Evolutionary conservation across 345 rosid species (phyloP), one percentile per base, ranked within the genome.

Genomic region (Stellera chamaejasme): DNA sequence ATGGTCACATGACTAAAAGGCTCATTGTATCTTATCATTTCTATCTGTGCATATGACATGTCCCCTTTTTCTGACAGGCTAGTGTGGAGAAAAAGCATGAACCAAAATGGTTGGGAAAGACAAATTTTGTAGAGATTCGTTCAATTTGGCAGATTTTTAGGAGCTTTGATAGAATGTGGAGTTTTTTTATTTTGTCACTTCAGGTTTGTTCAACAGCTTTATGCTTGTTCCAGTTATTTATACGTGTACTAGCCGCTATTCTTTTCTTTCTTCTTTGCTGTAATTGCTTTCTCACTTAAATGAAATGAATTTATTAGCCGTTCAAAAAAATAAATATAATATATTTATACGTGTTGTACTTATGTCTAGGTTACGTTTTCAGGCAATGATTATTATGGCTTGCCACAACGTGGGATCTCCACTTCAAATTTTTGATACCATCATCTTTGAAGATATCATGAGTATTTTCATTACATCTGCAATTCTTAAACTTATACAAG

Each of bases 101-200:
- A 67, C 55, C 55, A 69, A 82, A 69, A 60, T 88, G 98, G 98
- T 58, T 84, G 43, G 96, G 96, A 63, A 88, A 92, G 82, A 82
- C 85, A 62, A 85, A 92, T 67, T 92, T 85, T 78, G 90, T 84
- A 50, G 98, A 92, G 83, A 81, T 72, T 43, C 98, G 86, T 61
- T 86, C 98, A 23, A 84, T 92, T 69, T 92, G 96, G 98, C 98
- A 92, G 68, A 81, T 92, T 63, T 92, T 85, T 68, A 74, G 98
- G 71, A 88, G 98, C 80, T 92, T 92, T 75, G 96, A 86, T 66
- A 78, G 98, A 73, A 84, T 88, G 95, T 92, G 98, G 98, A 80
- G 77, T 64, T 86, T 88, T 79, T 88, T 82, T 77, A 80, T 92
- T 66, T 56, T 92, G 76, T 78, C 93, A 57, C 90, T 92, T 64